Percentiles rank a stretch among this genome's conserved stretches.
Conservation (phyloP, 768 basidiomycete species). For the Macrolepiota fuliginosa region DNA sequence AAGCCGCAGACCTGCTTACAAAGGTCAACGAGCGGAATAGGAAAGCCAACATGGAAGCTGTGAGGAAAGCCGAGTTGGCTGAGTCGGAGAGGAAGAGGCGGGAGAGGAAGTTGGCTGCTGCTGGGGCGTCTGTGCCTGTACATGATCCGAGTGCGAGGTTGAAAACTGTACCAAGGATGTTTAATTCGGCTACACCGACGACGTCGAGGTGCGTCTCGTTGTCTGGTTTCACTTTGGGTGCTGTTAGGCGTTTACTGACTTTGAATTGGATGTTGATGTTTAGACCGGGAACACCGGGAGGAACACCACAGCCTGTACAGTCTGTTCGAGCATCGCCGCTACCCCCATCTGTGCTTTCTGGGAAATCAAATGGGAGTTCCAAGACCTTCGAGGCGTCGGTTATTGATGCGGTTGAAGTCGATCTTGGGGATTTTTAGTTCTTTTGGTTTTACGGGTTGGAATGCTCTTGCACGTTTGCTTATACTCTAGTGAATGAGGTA, state of each 20-base stretch:
- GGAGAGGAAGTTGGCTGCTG: slow-evolving; percentile 55
- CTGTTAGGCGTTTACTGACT: background rate
- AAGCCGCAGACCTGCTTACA: slow-evolving; percentile 54
- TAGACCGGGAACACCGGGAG: slow-evolving; percentile 45
- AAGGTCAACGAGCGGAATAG: slow-evolving; percentile 90
- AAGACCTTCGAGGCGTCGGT: slow-evolving; percentile 49
- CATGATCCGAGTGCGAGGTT: slow-evolving; percentile 65
- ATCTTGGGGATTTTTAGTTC: slow-evolving; percentile 71
- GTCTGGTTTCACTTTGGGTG: background rate
- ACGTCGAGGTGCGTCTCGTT: slow-evolving; percentile 64
- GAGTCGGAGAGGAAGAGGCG: slow-evolving; percentile 69
- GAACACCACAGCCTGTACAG: slow-evolving; percentile 21
- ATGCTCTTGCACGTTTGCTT: background rate
- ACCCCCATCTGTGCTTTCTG: slow-evolving; percentile 14
- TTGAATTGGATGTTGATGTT: background rate
- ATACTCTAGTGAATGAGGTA: too few relatives aligned
- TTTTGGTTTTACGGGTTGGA: background rate
- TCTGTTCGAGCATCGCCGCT: slow-evolving; percentile 21
- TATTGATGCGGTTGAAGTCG: slow-evolving; percentile 69
- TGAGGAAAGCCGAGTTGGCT: slow-evolving; percentile 71
- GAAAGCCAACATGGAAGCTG: slow-evolving; percentile 76
- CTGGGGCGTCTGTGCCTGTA: slow-evolving; percentile 32
- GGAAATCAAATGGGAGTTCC: slow-evolving; percentile 18
- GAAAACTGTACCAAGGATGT: slow-evolving; percentile 59
- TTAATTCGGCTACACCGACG: slow-evolving; percentile 45